Conservation (phyloP, 2,329 filamentous ascomycete genomes). For the Pseudocercospora macadamiae region DNA sequence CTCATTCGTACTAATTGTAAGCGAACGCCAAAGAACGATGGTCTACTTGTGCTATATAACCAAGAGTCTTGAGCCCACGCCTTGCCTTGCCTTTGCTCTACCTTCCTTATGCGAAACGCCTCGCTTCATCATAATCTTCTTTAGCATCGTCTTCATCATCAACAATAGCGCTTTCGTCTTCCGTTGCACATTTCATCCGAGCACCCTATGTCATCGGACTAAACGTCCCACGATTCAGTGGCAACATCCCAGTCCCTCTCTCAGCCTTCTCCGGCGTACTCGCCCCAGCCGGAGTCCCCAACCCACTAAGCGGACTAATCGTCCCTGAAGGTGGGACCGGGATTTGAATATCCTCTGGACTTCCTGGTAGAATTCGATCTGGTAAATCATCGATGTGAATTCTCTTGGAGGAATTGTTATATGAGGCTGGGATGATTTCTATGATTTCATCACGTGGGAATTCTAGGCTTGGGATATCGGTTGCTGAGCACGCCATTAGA, state of each 20-base stretch:
- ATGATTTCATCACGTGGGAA: slow-evolving; percentile 98
- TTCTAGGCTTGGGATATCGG: slow-evolving; percentile 87
- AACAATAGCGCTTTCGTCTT: background rate
- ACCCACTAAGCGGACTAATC: slow-evolving; percentile 47
- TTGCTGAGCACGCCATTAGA: slow-evolving; percentile 96
- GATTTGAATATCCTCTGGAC: slow-evolving; percentile 79
- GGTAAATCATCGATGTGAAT: slow-evolving; percentile 78
- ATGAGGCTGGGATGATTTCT: slow-evolving; percentile 96
- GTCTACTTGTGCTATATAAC: no score
- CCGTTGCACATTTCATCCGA: background rate
- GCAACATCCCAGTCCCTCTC: slow-evolving; percentile 12
- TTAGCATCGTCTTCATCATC: background rate
- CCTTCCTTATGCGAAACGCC: no score
- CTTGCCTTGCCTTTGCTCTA: no score
- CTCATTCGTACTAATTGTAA: no score
- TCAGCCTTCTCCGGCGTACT: slow-evolving; percentile 19
- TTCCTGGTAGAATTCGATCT: slow-evolving; percentile 70
- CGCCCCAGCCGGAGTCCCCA: slow-evolving; percentile 17
- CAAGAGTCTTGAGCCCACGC: no score
- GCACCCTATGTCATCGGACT: slow-evolving; percentile 4
- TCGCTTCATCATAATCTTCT: background rate
- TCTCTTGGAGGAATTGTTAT: slow-evolving; percentile 92
- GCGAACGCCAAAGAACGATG: no score
- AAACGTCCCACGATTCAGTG: slow-evolving; percentile 4
- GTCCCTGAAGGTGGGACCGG: slow-evolving; percentile 62